Percentiles rank a stretch among this genome's conserved stretches.
Conservation (phyloP, 257 asterid species). For the Paraleonurus japonicus region DNA sequence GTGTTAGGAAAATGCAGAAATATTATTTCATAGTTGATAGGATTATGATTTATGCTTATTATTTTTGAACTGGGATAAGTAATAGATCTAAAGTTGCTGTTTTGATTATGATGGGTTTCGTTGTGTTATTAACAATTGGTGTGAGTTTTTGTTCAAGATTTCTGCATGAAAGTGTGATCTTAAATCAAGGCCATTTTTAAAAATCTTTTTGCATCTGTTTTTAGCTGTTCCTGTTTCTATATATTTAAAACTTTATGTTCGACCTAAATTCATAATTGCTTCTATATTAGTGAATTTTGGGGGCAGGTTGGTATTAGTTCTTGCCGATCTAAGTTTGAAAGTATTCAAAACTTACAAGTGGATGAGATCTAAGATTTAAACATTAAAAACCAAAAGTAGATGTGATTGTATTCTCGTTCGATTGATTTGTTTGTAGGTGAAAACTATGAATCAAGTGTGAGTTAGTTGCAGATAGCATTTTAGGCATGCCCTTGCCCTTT, state of each 20-base stretch:
- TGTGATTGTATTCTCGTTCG: neutral
- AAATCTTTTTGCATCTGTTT: neutral
- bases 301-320: neutral
- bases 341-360: neutral
- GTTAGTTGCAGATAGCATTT: neutral
- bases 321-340: neutral
- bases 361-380: neutral
- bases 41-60: neutral
- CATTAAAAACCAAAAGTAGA: neutral
- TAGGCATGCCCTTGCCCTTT: neutral
- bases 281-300: neutral
- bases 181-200: neutral
- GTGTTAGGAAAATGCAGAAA: neutral
- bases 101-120: neutral
- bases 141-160: neutral
- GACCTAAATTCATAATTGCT: neutral
- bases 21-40: neutral
- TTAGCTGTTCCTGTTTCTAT: neutral
- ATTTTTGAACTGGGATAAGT: neutral
- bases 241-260: neutral
- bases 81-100: neutral
- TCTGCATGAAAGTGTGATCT: neutral
- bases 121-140: neutral
- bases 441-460: neutral
- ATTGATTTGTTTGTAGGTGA: neutral